Percentiles rank a stretch among this genome's conserved stretches.
Conservation (phyloP, 345 rosid genomes). For the Populus euphratica region DNA sequence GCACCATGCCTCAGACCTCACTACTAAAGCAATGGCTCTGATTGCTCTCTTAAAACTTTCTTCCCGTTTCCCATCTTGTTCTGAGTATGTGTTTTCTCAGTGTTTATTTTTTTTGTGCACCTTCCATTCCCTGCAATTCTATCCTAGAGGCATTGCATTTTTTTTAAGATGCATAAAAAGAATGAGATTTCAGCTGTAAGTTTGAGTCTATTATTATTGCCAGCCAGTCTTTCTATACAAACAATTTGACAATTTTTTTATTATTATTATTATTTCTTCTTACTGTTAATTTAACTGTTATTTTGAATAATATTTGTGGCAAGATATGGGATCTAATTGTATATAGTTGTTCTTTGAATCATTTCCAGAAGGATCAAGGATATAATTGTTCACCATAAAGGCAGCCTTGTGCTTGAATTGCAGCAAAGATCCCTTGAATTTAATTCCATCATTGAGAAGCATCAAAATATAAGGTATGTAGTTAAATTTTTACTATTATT, state of each 20-base stretch:
- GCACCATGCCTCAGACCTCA: constrained; percentile 64
- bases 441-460: constrained; percentile 82
- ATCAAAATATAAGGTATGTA: constrained; percentile 67
- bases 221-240: neutral
- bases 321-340: neutral
- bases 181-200: neutral
- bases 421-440: constrained; percentile 98
- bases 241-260: neutral
- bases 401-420: constrained; percentile 92
- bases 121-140: neutral
- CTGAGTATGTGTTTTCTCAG: constrained; percentile 60
- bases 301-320: neutral
- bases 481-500: constrained; percentile 6
- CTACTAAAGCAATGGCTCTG: constrained; percentile 89
- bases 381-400: constrained; percentile 66
- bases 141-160: neutral
- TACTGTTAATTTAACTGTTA: constrained; percentile 1
- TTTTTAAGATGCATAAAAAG: constrained; percentile 1
- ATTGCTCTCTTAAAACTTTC: constrained; percentile 85
- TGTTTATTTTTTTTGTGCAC: neutral
- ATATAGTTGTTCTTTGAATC: neutral
- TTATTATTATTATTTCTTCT: constrained; percentile 3
- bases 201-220: constrained; percentile 2
- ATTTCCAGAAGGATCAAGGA: constrained; percentile 70
- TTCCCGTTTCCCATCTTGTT: constrained; percentile 91